Base-by-base conservation (phyloP, 257 asterid species). In the Ilex asprella region DNA sequence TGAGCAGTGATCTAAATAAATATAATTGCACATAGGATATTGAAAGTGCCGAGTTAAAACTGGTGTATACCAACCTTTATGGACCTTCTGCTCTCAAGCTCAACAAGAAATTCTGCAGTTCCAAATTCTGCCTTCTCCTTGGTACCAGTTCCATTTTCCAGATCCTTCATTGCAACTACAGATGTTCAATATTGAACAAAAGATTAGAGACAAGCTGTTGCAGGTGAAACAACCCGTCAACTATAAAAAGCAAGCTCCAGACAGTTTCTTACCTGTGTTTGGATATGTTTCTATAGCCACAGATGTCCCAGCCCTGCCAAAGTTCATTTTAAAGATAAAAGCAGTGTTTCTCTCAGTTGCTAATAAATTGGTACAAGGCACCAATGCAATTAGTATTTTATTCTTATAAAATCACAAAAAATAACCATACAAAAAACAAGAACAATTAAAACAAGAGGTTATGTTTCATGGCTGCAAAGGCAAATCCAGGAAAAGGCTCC, bases 1-100 rank as follows among this genome's bases (percentile, higher is more conserved):
- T 35, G 5, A 4, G 8, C 7, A 35, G 8, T 35, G 41, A 4
- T 35, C 41, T 35, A 35, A 1, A 35, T 35, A 35, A 35, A 35
- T 35, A 35, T 35, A 35, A 35, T 35, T 35, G 41, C 41, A 35
- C 41, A 35, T 35, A 7, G 5, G 41, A 0, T 3, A 35, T 35
- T 35, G 27, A 21, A 21, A 21, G 27, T 21, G 27, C 27, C 27
- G 27, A 21, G 27, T 21, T 21, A 21, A 21, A 35, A 35, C 8
- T 35, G 5, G 30, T 21, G 30, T 15, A 16, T 30, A 61, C 73
- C 49, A 57, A 92, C 99, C 99, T 92, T 92, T 44, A 92, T 92
- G 47, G 99, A 70, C 59, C 99, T 74, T 57, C 63, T 85, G 30
- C 77, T 85, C 77, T 92, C 99, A 16, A 86, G 89, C 69, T 92